Base-by-base conservation (phyloP, 192 early-diverging fungal genomes). In the Coemansia sp. region DNA sequence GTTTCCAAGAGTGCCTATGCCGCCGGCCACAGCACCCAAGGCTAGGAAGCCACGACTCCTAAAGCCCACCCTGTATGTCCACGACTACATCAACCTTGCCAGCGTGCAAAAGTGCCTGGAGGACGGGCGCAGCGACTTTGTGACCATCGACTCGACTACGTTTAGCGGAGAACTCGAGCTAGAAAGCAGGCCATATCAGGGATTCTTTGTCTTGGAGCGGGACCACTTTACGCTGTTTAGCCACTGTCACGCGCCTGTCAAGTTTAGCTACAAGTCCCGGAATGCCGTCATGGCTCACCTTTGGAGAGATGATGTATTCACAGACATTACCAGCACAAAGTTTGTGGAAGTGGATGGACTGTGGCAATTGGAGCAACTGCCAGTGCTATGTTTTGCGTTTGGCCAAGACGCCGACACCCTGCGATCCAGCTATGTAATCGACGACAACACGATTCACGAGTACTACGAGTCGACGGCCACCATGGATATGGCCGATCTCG, bases 191-290 rank as follows among this genome's bases (percentile, higher is more conserved):
- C 19, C 11, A 3, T 6, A 38, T 9, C 6, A 21, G 4, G n/a
- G 14, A 17, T 59, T 59, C 33, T 32, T 37, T 37, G 57, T 59
- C 33, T 9, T 59, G 33, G 57, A 59, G 33, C 17, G 17, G 17
- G n/a, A 37, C 32, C 17, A 59, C 26, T 62, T 62, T 42, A n/a
- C 13, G 9, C 38, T 63, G 37, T 19, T 40, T 38, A 63, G 10
- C 19, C 10, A 44, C 0, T 2, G 3, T 0, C 19, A 42, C 10
- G 9, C 23, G 3, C n/a, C 62, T 10, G 23, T 43, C 11, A 63
- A 63, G 62, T 63, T 63, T 44, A 39, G 40, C 39, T 63, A 63
- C 62, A 26, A 16, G 39, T 63, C 62, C 3, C 37, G 62, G 26
- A 63, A 42, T 16, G 40, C 40, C 3, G 39, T 63, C 40, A 63